These are phyloP conservation scores for Candida nitratophila DNA, from an alignment of 805 yeast species.

Conservation along the genomic window DNA sequence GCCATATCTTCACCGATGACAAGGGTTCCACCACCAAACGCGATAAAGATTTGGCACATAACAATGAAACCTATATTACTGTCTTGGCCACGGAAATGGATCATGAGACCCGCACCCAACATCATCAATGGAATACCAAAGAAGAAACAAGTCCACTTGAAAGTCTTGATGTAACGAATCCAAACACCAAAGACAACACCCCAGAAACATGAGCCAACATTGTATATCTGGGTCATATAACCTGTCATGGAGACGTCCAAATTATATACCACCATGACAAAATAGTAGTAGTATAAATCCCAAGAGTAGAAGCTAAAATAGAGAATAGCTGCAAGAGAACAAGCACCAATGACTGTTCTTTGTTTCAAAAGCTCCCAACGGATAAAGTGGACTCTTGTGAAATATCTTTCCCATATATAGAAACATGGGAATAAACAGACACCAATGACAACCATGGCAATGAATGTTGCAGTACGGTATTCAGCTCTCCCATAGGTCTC, in stretches of 20 bases:
- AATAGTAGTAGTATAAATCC: conserved; percentile 16
- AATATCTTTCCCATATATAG: conserved; percentile 28
- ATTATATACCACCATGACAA: conserved; percentile 16
- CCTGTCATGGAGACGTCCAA: conserved; percentile 14
- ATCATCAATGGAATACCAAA: conserved; percentile 16
- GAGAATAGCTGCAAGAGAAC: conserved; percentile 9
- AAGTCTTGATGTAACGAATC: conserved; percentile 13
- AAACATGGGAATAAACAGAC: conserved; percentile 27
- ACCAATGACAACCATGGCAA: conserved; percentile 38
- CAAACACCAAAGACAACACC: conserved; percentile 13
- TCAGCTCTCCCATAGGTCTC: conserved; percentile 23
- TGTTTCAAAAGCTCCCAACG: conserved; percentile 18
- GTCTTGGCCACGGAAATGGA: conserved; percentile 17
- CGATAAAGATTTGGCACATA: conserved; percentile 27
- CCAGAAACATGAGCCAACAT: conserved; percentile 19
- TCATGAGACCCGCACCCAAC: conserved; percentile 19
- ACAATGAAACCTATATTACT: conserved; percentile 15
- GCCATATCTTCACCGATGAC: conserved; percentile 25
- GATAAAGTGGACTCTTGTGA: conserved; percentile 20
- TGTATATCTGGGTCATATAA: conserved; percentile 19
- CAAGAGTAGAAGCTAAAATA: conserved; percentile 18
- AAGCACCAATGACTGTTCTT: conserved; percentile 21
- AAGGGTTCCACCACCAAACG: conserved; percentile 34
- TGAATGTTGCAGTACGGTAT: conserved; percentile 32
- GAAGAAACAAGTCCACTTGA: conserved; percentile 16